Conservation (phyloP, 202 grass and related monocot genomes). For the Eragrostis tef region DNA sequence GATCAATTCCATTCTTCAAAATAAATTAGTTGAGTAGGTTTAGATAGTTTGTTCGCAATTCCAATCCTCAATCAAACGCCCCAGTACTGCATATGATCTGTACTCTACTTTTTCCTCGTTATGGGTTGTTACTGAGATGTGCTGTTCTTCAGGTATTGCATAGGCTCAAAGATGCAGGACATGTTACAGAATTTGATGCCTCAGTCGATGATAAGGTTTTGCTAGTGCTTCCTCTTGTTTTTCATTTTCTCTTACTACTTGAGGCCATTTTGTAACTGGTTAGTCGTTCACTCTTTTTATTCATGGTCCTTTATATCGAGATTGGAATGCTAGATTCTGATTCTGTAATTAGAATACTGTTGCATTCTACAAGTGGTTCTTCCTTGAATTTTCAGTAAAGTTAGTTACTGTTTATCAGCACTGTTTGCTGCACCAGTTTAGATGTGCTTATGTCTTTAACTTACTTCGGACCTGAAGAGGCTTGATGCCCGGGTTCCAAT, state of each 20-base stretch:
- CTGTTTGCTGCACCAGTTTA: neutral
- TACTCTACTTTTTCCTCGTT: constrained; percentile 34
- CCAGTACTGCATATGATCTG: constrained; percentile 29
- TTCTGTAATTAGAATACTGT: neutral
- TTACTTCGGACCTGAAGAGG: neutral
- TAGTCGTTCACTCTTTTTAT: constrained; percentile 20
- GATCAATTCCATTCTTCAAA: constrained; percentile 14
- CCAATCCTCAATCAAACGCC: neutral
- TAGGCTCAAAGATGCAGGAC: constrained; percentile 74
- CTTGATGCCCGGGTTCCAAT: neutral
- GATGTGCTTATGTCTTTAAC: constrained; percentile 26
- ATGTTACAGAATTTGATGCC: constrained; percentile 82
- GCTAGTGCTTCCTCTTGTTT: constrained; percentile 31
- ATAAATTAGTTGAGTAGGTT: neutral
- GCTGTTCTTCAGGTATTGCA: constrained; percentile 66
- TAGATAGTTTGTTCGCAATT: constrained; percentile 22
- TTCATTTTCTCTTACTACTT: constrained; percentile 36
- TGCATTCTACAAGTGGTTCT: constrained; percentile 5
- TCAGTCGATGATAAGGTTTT: constrained; percentile 74
- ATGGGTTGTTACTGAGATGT: constrained; percentile 3
- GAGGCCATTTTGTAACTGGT: constrained; percentile 25
- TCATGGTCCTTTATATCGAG: neutral
- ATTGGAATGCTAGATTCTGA: neutral
- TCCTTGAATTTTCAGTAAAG: constrained; percentile 22
- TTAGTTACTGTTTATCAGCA: constrained; percentile 25